Evolutionary conservation across 1,284 basidiomycete species (phyloP), one percentile per base, ranked within the genome.

Genomic region (Rugosomyces carneus): DNA sequence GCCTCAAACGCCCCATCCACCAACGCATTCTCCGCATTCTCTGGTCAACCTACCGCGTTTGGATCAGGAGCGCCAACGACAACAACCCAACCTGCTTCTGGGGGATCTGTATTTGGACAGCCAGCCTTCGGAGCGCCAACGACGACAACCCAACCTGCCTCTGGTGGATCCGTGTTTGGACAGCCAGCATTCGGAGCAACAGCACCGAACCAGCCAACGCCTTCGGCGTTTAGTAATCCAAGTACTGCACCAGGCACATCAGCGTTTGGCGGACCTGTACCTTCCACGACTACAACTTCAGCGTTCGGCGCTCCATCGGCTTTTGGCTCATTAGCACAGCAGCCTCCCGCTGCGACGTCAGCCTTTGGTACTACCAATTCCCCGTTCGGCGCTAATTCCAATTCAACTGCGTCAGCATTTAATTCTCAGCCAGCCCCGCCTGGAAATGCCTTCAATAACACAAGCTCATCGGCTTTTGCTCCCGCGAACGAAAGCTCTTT

Each of bases 311-410:
- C 16, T 3, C 15, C 42, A 1, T 50, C 49, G 16, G 53, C 49
- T 1, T 53, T 60, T 42, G 50, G 54, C 18, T 59, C 57, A 37
- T 48, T 59, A 35, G 48, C 52, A 8, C 47, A 23, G 21, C 21
- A 54, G 31, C 31, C 15, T 8, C 31, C 31, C 3, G 15, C 3
- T 29, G 48, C 43, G 4, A 45, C 50, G 5, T 56, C 54, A 15
- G 58, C 49, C 9, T 70, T 73, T 51, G 67, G 62, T 29, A 7
- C 4, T 4, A 23, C 21, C 7, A 47, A 56, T 41, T 55, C 57
- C 42, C 56, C 60, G 2, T 67, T 68, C 41, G 59, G 58, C 24
- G 36, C 8, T 21, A 42, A 40, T 9, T 35, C 45, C 34, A 32
- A 50, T 4, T 37, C 47, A 21, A 45, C 48, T 2, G 45, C 55